Evolutionary conservation across 768 basidiomycete genomes (phyloP), one percentile per base, ranked within the genome.

Genomic region (Chalciporus chontae): DNA sequence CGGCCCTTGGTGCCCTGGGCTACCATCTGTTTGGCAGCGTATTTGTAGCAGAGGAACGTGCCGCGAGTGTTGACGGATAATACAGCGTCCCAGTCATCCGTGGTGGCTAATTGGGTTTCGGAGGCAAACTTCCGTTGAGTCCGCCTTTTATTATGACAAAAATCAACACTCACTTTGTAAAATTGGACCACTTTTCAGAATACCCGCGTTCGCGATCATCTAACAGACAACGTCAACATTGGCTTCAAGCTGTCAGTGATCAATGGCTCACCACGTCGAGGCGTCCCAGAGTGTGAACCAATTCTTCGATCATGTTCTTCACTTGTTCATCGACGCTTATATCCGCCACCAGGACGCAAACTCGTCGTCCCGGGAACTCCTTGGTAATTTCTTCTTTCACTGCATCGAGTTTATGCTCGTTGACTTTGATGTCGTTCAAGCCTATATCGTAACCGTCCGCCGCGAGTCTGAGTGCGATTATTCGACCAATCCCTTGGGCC

Each of bases 11-110:
- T 54, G 7, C 72, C 73, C 53, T 73, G 77, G 24, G 68, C 65
- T 42, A 77, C 61, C 77, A 77, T 77, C 51, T 72, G 68, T 21
- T 56, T 54, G 7, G 73, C 76, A 11, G 73, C 77, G 44, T 70
- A 63, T 51, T 74, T 76, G 53, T 73, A 74, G 43, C 67, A 69
- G 15, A 75, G 57, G 54, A 77, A 66, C 0, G 65, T 63, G 5
- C 77, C 73, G 13, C 65, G 67, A 23, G 68, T 63, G 37, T 78
- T 78, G 44, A 74, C 63, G 2, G 65, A 50, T n/a, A 71, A 52
- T 9, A 69, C 40, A 17, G 53, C 50, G 24, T 75, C 69, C 50
- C 69, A 61, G 8, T 73, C 63, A 17, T 65, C 64, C 2, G 65
- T 50, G 18, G 61, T 58, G 1, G 65, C 74, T 76, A 42, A 10